Evolutionary conservation across 169 alveolate species (phyloP).

Genomic region (Plasmodium cynomolgi): DNA sequence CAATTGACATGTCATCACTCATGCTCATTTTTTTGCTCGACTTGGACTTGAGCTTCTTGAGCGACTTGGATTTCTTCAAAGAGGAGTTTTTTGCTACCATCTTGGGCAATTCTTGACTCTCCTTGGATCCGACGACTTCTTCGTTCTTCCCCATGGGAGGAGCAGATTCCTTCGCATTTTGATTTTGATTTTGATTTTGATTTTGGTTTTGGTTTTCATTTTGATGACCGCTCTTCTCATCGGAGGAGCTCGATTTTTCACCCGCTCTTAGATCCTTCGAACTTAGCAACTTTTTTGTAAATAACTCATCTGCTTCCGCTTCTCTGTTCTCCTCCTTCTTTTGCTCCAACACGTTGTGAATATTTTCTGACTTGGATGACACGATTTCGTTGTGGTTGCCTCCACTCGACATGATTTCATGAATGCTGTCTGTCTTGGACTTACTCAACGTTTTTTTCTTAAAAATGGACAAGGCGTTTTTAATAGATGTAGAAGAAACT

Average conservation of each 20-base stretch:
- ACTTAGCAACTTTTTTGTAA: slow-evolving; percentile 2
- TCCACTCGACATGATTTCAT: not conserved
- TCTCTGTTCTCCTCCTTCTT: not conserved
- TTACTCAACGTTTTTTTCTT: slow-evolving; percentile 41
- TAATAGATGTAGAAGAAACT: slow-evolving; percentile 19
- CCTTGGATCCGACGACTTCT: not conserved
- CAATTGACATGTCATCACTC: slow-evolving; percentile 29
- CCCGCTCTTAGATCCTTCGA: slow-evolving; percentile 17
- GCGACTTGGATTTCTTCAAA: slow-evolving; percentile 42
- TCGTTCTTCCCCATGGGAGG: not conserved
- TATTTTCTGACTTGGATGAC: slow-evolving; percentile 57
- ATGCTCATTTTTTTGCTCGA: slow-evolving; percentile 12
- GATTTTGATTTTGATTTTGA: no score
- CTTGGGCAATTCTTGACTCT: slow-evolving; percentile 14
- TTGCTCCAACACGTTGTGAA: slow-evolving; percentile 14
- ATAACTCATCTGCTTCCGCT: not conserved
- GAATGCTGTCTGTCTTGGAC: slow-evolving; percentile 43
- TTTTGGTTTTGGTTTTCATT: not conserved
- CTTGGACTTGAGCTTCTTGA: slow-evolving; percentile 58
- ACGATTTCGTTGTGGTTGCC: not conserved
- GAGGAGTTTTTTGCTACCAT: not conserved
- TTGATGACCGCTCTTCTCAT: slow-evolving; percentile 1
- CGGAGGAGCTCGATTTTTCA: slow-evolving; percentile 1
- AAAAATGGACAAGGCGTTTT: slow-evolving; percentile 7
- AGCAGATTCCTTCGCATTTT: not conserved